Evolutionary conservation across 371 early-diverging fungal species (phyloP).

Genomic region (Mucor mucedo): DNA sequence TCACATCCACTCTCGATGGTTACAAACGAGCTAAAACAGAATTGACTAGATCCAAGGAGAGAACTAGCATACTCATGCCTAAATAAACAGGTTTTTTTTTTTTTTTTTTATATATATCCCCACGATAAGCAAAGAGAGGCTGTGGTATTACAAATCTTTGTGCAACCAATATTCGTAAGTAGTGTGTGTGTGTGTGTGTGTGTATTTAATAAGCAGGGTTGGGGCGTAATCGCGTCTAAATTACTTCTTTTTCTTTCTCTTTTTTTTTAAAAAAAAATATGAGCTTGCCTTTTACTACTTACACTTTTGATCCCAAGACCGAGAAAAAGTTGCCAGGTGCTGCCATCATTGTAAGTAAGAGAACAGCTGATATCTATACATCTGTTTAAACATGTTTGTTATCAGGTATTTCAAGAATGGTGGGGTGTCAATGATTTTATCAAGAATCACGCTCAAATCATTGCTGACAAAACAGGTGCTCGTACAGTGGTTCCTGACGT

Average conservation of each 20-base stretch:
- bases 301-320: constrained; percentile 15
- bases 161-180: too few relatives aligned
- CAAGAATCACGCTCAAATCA: constrained; percentile 53
- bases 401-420: constrained; percentile 50
- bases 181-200: too few relatives aligned
- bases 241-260: background rate
- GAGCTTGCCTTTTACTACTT: background rate
- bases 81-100: too few relatives aligned
- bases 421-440: constrained; percentile 61
- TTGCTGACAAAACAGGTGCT: constrained; percentile 56
- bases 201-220: too few relatives aligned
- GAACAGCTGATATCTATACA: background rate
- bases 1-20: too few relatives aligned
- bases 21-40: too few relatives aligned
- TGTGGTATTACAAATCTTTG: too few relatives aligned
- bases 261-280: background rate
- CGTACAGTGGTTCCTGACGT: constrained; percentile 55
- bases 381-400: background rate
- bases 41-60: too few relatives aligned
- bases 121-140: too few relatives aligned
- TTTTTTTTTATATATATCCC: too few relatives aligned
- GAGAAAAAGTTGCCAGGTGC: constrained; percentile 25
- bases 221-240: background rate
- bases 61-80: too few relatives aligned
- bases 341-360: constrained; percentile 42